Evolutionary conservation across 2,329 filamentous ascomycete species (phyloP).

Genomic region (Apiospora sp.): DNA sequence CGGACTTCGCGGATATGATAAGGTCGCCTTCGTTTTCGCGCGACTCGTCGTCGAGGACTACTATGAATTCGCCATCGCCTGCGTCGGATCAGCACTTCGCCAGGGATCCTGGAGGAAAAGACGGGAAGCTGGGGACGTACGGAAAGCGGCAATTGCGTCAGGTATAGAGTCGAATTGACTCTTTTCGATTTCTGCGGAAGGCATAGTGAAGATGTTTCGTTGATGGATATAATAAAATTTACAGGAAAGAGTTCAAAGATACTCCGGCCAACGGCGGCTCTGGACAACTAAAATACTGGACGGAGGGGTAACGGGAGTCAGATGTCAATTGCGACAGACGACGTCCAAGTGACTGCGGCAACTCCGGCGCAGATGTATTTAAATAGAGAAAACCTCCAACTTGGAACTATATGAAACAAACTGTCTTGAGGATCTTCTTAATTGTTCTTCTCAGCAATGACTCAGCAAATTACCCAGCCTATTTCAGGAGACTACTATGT

Average conservation of each 20-base stretch:
- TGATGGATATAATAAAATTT: conserved; percentile 22
- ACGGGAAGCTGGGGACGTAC: conserved; percentile 51
- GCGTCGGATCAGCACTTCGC: conserved; percentile 27
- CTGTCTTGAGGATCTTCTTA: neutral
- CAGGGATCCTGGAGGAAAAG: conserved; percentile 27
- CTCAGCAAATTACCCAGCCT: neutral
- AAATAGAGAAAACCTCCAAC: neutral
- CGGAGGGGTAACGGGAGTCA: conserved; percentile 21
- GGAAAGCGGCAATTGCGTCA: conserved; percentile 69
- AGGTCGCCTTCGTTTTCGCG: conserved; percentile 99
- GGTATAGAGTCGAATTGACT: conserved; percentile 71
- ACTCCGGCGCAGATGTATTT: conserved; percentile 5
- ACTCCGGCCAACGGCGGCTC: conserved; percentile 1
- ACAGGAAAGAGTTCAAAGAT: neutral
- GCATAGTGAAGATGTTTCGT: conserved; percentile 50
- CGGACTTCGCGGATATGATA: conserved; percentile 86
- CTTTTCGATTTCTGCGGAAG: conserved; percentile 57
- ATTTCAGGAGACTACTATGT: neutral
- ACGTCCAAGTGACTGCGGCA: neutral
- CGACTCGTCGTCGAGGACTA: conserved; percentile 90
- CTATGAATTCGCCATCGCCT: conserved; percentile 89
- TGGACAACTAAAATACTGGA: conserved; percentile 1
- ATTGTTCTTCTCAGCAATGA: conserved; percentile 19
- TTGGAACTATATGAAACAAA: neutral
- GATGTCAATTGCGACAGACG: conserved; percentile 21